Percentiles rank a stretch among this genome's conserved stretches.
phyloP scores from a whole-genome alignment of 2,329 filamentous ascomycete species.

The Talaromyces albobiverticillius region DNA sequence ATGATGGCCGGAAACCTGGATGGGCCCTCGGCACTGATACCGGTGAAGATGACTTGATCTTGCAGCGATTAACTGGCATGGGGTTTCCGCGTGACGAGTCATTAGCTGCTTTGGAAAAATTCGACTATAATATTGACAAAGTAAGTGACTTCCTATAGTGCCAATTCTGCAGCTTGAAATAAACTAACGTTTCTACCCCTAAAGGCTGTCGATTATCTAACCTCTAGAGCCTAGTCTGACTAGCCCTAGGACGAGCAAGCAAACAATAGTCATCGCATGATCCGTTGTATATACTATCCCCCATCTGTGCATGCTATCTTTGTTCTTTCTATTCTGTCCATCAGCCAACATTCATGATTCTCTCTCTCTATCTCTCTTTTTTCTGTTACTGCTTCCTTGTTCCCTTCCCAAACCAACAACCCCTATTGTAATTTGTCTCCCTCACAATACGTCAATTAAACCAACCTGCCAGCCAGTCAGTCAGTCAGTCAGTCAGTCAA shows the following conservation, averaged over 20 bases:
- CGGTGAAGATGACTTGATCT: conserved; percentile 84
- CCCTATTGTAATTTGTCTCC: too few species aligned
- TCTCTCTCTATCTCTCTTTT: not conserved
- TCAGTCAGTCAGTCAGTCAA: too few species aligned
- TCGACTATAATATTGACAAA: conserved; percentile 93
- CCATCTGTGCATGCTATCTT: not conserved
- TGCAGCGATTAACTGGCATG: conserved; percentile 88
- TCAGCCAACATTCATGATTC: not conserved
- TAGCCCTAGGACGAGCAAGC: too few species aligned
- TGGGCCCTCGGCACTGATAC: conserved; percentile 70
- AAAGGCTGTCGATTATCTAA: conserved; percentile 42
- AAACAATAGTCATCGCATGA: too few species aligned
- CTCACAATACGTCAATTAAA: too few species aligned
- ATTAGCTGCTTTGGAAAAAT: conserved; percentile 81
- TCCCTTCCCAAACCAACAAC: too few species aligned
- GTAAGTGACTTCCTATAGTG: conserved; percentile 56
- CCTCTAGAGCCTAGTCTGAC: conserved; percentile 35
- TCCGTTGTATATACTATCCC: conserved; percentile 8
- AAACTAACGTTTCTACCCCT: not conserved
- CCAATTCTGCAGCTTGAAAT: too few species aligned
- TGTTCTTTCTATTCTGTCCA: not conserved
- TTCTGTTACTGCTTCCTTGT: not conserved
- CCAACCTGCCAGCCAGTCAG: too few species aligned
- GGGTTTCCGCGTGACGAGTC: conserved; percentile 75
- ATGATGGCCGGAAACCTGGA: conserved; percentile 45